phyloP scores from a whole-genome alignment of 2,329 filamentous ascomycete species.

The Beauveria sp. region DNA sequence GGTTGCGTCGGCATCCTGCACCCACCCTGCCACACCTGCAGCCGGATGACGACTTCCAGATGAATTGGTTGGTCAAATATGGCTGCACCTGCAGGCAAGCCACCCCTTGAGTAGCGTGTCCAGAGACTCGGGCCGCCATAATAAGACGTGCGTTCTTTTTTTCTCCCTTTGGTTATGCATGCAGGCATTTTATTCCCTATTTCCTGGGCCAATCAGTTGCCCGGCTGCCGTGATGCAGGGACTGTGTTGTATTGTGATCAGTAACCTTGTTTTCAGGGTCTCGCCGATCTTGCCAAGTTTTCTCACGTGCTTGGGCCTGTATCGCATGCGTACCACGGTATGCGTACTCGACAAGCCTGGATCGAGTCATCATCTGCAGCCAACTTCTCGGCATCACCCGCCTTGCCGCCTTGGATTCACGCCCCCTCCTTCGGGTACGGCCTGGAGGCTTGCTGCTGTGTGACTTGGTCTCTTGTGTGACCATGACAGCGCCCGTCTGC shows the following conservation, averaged over 20 bases:
- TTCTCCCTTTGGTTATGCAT: background rate
- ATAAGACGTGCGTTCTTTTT: no score
- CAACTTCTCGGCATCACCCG: background rate
- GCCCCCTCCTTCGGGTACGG: background rate
- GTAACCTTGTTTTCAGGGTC: background rate
- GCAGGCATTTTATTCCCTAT: background rate
- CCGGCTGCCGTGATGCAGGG: background rate
- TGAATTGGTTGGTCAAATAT: constrained; percentile 1
- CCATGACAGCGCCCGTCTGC: background rate
- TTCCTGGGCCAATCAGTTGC: background rate
- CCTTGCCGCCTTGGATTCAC: background rate
- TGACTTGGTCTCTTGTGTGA: background rate
- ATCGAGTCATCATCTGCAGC: background rate
- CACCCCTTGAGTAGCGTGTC: background rate
- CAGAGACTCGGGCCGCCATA: background rate
- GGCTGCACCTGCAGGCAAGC: background rate
- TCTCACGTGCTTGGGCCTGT: background rate
- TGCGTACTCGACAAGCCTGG: background rate
- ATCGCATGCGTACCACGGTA: background rate
- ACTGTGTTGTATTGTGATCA: background rate
- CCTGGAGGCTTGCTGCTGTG: background rate
- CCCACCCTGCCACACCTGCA: background rate
- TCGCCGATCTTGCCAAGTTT: background rate
- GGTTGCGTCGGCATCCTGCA: background rate
- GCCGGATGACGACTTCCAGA: background rate